Evolutionary conservation across 2,329 filamentous ascomycete genomes (phyloP).

Genomic region (Macrophomina tecta): DNA sequence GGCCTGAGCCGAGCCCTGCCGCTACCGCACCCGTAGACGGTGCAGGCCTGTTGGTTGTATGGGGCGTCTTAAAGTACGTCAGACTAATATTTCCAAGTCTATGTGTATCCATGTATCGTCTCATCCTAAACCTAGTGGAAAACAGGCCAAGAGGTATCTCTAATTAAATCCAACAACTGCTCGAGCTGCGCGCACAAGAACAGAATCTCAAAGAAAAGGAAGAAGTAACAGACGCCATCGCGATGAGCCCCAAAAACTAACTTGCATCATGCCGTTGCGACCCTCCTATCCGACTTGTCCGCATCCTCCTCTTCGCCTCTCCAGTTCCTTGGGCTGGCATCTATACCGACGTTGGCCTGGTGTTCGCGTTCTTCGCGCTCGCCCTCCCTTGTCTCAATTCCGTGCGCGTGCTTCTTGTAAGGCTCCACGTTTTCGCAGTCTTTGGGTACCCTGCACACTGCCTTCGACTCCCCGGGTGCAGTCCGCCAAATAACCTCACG

Average conservation of each 20-base stretch:
- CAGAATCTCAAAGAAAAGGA: not conserved
- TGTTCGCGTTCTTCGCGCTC: conserved; percentile 5
- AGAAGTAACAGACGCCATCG: not conserved
- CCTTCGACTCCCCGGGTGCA: conserved; percentile 60
- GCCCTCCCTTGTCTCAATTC: not conserved
- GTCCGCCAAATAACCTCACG: conserved; percentile 86
- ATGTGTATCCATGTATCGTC: not conserved
- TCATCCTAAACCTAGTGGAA: not conserved
- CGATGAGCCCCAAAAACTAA: not conserved
- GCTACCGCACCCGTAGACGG: not conserved
- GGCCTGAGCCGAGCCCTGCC: conserved; percentile 8
- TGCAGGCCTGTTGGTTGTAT: no score
- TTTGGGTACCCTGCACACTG: conserved; percentile 66
- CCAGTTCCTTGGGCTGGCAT: conserved; percentile 41
- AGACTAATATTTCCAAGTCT: not conserved
- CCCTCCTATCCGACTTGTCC: not conserved
- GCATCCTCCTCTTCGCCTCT: conserved; percentile 34
- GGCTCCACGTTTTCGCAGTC: conserved; percentile 62
- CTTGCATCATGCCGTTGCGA: not conserved
- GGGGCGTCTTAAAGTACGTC: no score
- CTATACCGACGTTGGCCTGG: conserved; percentile 34
- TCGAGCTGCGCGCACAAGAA: not conserved
- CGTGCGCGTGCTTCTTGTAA: conserved; percentile 32
- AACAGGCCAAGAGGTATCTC: conserved; percentile 5
- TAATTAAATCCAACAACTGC: not conserved